These are phyloP conservation scores for Periglandula ipomoeae DNA, from an alignment of 2,329 filamentous ascomycete genomes.

Conservation along the genomic window DNA sequence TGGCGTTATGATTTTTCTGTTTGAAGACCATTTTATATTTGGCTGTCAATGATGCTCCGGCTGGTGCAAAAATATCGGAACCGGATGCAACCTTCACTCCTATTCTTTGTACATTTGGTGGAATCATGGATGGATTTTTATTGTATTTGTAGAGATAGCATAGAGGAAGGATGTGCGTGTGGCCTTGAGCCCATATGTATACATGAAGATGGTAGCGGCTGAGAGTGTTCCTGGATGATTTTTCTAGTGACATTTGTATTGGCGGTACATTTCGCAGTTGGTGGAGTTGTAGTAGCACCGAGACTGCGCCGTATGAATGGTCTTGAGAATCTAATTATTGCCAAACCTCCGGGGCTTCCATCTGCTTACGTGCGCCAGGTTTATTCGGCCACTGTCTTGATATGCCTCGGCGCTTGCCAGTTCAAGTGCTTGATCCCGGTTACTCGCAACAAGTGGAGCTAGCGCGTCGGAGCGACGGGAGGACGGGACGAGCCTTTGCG, in stretches of 20 bases:
- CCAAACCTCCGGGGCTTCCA: no score
- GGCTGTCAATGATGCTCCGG: no score
- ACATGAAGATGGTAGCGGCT: not conserved
- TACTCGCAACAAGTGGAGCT: not conserved
- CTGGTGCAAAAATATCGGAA: no score
- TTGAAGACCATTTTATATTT: no score
- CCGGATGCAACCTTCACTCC: not conserved
- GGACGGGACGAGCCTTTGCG: not conserved
- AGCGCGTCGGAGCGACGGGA: not conserved
- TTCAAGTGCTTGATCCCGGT: no score
- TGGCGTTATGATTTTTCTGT: not conserved
- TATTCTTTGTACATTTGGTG: conserved; percentile 5
- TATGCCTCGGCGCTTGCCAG: not conserved
- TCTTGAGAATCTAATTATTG: no score
- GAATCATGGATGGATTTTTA: not conserved
- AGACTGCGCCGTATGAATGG: no score
- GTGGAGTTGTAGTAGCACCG: no score
- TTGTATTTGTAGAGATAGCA: not conserved
- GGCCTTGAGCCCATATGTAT: not conserved
- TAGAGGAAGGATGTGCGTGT: not conserved
- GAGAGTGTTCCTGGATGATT: no score
- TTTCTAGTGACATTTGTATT: no score
- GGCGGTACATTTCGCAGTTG: not conserved
- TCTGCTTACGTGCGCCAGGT: no score
- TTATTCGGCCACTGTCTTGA: no score